These are phyloP conservation scores for Apiotrichum sp. DNA, from an alignment of 1,284 basidiomycete species.

Conservation along the genomic window DNA sequence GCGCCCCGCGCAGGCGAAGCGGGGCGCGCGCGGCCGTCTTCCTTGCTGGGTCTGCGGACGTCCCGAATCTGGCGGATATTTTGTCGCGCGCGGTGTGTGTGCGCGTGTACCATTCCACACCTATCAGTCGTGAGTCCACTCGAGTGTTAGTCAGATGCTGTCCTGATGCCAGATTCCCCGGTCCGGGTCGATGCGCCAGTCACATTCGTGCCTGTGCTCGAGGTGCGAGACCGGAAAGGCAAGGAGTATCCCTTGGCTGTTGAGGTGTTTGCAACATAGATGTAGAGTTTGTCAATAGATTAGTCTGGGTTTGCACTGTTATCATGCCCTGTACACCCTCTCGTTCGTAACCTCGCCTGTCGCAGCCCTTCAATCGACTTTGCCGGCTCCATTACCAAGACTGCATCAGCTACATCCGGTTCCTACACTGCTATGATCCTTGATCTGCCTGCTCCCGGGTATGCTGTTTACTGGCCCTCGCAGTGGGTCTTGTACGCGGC, in stretches of 20 bases:
- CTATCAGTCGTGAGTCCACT: background rate
- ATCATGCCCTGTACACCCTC: no score
- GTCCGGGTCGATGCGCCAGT: no score
- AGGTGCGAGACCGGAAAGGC: slow-evolving; percentile 2
- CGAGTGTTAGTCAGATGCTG: background rate
- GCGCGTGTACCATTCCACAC: slow-evolving; percentile 20
- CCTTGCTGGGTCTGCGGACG: slow-evolving; percentile 1
- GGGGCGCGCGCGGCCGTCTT: slow-evolving; percentile 25
- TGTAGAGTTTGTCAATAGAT: no score
- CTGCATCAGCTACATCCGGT: background rate
- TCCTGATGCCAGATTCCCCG: background rate
- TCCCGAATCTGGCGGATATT: background rate
- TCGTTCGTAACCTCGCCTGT: no score
- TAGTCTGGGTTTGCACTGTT: no score
- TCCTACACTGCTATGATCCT: no score
- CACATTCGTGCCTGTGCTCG: slow-evolving; percentile 6
- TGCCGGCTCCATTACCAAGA: background rate
- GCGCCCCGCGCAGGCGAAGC: slow-evolving; percentile 4
- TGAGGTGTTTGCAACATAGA: slow-evolving; percentile 7
- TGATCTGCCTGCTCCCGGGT: no score
- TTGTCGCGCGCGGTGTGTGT: slow-evolving; percentile 18
- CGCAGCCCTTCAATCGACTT: no score
- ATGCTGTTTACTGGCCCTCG: slow-evolving; percentile 46
- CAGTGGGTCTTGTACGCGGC: slow-evolving; percentile 73
- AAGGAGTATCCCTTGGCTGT: slow-evolving; percentile 1